A percentile compares a stretch with the other conserved stretches of the same genome.
These are phyloP conservation scores for Daldinia concentrica DNA, from an alignment of 495 filamentous ascomycete species.

Conservation along the genomic window DNA sequence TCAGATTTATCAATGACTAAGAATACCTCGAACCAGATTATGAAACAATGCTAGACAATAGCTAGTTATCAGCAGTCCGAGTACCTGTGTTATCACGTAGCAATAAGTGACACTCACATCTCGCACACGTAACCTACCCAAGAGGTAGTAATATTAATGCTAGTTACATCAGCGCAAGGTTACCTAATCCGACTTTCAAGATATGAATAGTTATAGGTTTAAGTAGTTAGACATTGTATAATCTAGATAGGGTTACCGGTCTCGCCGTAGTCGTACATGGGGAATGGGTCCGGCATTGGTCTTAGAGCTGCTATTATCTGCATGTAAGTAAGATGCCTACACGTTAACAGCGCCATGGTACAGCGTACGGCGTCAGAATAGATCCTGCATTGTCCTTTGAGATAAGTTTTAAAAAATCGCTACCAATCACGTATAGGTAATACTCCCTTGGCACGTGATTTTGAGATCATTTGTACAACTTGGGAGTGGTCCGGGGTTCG, in stretches of 20 bases:
- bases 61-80: background rate
- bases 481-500: conserved; percentile 64
- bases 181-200: too few relatives aligned
- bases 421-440: conserved; percentile 11
- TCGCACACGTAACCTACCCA: background rate
- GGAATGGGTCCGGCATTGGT: background rate
- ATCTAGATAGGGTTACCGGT: background rate
- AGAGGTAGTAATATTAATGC: too few relatives aligned
- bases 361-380: background rate
- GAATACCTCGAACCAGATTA: background rate
- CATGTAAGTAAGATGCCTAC: background rate
- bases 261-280: background rate
- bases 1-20: background rate
- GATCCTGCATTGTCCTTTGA: background rate
- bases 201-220: too few relatives aligned
- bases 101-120: background rate
- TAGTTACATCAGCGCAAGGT: too few relatives aligned
- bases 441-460: conserved; percentile 40
- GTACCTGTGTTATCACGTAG: background rate
- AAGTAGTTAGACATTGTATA: background rate
- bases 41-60: background rate
- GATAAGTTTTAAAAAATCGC: background rate
- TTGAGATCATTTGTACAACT: conserved; percentile 22
- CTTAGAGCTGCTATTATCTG: background rate
- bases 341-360: background rate